phyloP scores from a whole-genome alignment of 140 eudicot species.

The Flaveria floridana region DNA sequence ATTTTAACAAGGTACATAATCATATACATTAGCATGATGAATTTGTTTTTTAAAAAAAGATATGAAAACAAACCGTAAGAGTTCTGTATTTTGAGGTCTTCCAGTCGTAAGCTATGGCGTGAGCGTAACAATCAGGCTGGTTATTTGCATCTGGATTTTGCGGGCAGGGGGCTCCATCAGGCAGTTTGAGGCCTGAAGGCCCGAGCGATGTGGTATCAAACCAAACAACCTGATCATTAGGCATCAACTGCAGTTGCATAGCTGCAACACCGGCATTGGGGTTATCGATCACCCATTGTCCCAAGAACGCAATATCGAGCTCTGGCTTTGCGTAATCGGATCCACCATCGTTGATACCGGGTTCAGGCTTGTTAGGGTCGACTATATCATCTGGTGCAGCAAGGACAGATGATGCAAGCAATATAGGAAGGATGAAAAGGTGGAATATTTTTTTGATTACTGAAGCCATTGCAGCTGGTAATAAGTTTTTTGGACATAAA shows the following conservation, averaged over 20 bases:
- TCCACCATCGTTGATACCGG: constrained; percentile 16
- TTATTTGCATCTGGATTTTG: constrained; percentile 24
- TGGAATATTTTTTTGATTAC: background rate
- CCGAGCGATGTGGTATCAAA: constrained; percentile 69
- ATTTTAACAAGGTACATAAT: no score
- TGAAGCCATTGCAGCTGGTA: constrained; percentile 20
- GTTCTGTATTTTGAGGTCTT: constrained; percentile 43
- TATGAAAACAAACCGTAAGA: constrained; percentile 46
- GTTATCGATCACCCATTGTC: constrained; percentile 45
- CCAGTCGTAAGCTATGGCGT: constrained; percentile 60
- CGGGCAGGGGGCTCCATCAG: constrained; percentile 34
- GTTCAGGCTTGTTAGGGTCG: background rate
- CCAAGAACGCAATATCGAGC: constrained; percentile 29
- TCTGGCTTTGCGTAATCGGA: constrained; percentile 33
- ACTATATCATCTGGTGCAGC: constrained; percentile 3
- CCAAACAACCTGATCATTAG: constrained; percentile 56
- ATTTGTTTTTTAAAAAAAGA: background rate
- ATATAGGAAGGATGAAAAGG: constrained; percentile 17
- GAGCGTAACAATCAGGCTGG: constrained; percentile 59
- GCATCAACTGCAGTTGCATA: constrained; percentile 87
- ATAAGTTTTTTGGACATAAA: background rate
- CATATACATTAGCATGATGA: constrained; percentile 26
- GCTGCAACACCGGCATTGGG: constrained; percentile 64
- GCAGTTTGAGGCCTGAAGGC: constrained; percentile 33
- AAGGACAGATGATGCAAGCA: constrained; percentile 17